A percentile compares a stretch with the other conserved stretches of the same genome.
phyloP scores from a whole-genome alignment of 345 rosid genomes.

The Salix udensis region DNA sequence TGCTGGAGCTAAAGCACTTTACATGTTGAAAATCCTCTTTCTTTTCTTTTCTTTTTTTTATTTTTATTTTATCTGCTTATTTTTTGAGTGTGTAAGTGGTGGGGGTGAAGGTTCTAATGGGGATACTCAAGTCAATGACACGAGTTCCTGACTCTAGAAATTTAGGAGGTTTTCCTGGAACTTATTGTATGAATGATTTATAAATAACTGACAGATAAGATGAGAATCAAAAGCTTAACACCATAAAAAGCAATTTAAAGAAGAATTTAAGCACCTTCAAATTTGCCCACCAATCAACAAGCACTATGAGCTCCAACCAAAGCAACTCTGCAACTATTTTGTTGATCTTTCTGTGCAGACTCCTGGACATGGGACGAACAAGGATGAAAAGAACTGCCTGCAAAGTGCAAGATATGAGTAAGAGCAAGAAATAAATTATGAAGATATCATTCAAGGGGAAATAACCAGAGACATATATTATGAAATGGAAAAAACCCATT shows the following conservation, averaged over 20 bases:
- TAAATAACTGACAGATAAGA: background rate
- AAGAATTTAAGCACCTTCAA: slow-evolving; percentile 50
- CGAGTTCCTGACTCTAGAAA: background rate
- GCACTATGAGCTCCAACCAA: slow-evolving; percentile 93
- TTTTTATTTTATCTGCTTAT: too few species aligned
- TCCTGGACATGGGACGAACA: slow-evolving; percentile 77
- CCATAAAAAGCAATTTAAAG: background rate
- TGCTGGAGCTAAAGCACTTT: background rate
- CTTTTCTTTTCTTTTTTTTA: background rate
- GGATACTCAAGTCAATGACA: background rate
- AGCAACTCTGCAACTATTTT: slow-evolving; percentile 69
- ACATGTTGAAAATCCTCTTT: background rate
- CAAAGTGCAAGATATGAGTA: slow-evolving; percentile 9
- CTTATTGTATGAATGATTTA: background rate
- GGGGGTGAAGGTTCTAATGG: too few species aligned
- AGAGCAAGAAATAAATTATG: background rate
- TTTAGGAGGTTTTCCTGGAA: background rate
- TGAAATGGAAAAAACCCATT: background rate
- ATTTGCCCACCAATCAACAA: slow-evolving; percentile 95
- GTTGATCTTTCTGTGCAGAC: slow-evolving; percentile 62
- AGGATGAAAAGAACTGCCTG: slow-evolving; percentile 78
- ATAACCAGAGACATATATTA: background rate
- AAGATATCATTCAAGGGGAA: background rate
- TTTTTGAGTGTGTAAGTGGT: too few species aligned
- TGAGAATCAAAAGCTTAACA: background rate